Evolutionary conservation across 306 rosid species (phyloP), one percentile per base, ranked within the genome.

Genomic region (Arachis hypogaea): DNA sequence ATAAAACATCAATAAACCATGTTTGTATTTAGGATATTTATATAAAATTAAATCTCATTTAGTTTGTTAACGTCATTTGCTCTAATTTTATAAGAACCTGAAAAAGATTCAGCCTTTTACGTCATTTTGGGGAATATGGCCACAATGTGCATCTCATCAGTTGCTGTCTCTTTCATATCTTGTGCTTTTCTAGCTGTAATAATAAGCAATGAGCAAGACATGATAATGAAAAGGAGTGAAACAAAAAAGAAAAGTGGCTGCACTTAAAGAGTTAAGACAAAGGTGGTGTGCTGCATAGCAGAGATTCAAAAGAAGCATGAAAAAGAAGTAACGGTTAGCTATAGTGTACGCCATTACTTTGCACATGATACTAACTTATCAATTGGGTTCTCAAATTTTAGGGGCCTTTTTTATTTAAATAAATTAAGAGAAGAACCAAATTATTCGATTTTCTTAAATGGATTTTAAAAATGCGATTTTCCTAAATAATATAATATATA

Each of bases 261-360:
- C 44, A 54, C 29, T 7, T 28, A 36, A 38, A 22, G 28, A 22
- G 28, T 22, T 22, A 22, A 22, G 65, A 59, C 56, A 58, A 29
- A 40, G 40, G 4, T 29, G 33, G 43, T 68, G 66, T 77, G 72
- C 51, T 33, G 67, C 30, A 40, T 12, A 46, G n/a, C 8, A 50
- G 40, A 57, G 36, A 42, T 50, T 47, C 22, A 22, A n/a, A 8
- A 68, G 67, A 67, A 41, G 51, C 61, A 79, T 28, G 78, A 73
- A 79, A 82, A 73, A 55, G 74, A 57, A 57, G 64, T 49, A 69
- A 80, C 77, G 59, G 78, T 30, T 73, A 36, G 74, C 22, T 65
- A 52, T 16, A 28, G 52, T 45, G 30, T 9, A 45, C 18, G 38
- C 38, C 38, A 33, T 16, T 43, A 8, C 46, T 43, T 43, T 5